Conservation (phyloP, 345 rosid species). For the Eucalyptus cladocalyx region DNA sequence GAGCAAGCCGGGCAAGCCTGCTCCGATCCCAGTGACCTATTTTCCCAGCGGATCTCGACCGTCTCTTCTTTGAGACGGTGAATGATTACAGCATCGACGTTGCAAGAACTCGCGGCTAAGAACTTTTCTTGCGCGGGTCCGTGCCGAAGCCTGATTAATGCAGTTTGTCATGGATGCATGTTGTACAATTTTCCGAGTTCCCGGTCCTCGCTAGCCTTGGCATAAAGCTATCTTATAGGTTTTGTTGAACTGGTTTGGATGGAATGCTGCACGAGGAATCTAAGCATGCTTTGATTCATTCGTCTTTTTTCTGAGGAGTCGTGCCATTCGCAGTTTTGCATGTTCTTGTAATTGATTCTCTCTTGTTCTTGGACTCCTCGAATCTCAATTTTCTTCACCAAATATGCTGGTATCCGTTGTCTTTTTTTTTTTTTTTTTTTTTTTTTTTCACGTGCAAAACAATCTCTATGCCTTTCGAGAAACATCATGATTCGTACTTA, state of each 20-base stretch:
- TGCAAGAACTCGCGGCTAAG: background rate
- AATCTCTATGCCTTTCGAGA: background rate
- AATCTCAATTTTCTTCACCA: background rate
- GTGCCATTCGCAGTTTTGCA: background rate
- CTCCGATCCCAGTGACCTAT: background rate
- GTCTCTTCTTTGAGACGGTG: background rate
- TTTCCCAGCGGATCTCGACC: background rate
- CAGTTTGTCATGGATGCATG: background rate
- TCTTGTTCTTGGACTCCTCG: background rate
- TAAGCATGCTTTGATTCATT: background rate
- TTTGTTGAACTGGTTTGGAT: background rate
- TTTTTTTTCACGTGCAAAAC: background rate
- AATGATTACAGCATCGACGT: background rate
- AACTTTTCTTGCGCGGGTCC: background rate
- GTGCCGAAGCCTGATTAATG: background rate
- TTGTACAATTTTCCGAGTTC: background rate
- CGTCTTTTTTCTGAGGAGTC: background rate
- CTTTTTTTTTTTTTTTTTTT: background rate
- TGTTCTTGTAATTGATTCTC: background rate
- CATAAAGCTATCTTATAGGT: background rate
- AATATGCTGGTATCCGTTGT: background rate
- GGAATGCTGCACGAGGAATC: background rate
- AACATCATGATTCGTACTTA: background rate
- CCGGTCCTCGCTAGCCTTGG: background rate
- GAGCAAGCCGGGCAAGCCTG: background rate